A percentile compares a stretch with the other conserved stretches of the same genome.
phyloP scores from a whole-genome alignment of 2,329 filamentous ascomycete species.

The Sphaerulina vaccinii region DNA sequence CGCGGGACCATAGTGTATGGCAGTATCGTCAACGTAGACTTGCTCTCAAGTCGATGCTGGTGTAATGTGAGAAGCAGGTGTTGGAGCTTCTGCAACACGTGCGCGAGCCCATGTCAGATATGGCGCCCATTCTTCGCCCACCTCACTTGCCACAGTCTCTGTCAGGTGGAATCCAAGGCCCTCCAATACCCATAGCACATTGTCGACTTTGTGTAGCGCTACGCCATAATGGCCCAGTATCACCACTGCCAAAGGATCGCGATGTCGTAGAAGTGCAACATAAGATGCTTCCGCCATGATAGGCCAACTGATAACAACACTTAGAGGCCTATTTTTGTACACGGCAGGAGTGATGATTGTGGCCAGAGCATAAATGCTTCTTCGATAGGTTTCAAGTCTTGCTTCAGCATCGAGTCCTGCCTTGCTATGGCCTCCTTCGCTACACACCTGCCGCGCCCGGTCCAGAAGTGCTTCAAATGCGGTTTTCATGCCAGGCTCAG shows the following conservation, averaged over 20 bases:
- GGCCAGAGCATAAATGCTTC: slow-evolving; percentile 20
- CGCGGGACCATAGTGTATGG: too few relatives aligned
- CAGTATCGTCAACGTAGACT: too few relatives aligned
- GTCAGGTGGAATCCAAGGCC: slow-evolving; percentile 14
- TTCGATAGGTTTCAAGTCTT: slow-evolving; percentile 18
- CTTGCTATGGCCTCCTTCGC: neutral
- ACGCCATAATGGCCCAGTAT: slow-evolving; percentile 25
- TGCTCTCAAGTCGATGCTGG: neutral
- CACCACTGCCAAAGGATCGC: slow-evolving; percentile 24
- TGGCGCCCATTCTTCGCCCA: slow-evolving; percentile 13
- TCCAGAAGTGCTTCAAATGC: slow-evolving; percentile 20
- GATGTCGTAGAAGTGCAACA: slow-evolving; percentile 21
- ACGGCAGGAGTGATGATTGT: slow-evolving; percentile 16
- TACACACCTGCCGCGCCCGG: slow-evolving; percentile 10
- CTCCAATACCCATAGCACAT: slow-evolving; percentile 14
- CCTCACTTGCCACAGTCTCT: slow-evolving; percentile 10
- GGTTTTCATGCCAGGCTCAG: slow-evolving; percentile 9
- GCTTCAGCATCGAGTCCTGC: slow-evolving; percentile 9
- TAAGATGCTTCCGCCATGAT: slow-evolving; percentile 20
- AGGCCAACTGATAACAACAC: slow-evolving; percentile 20
- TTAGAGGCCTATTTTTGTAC: slow-evolving; percentile 16
- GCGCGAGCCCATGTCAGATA: slow-evolving; percentile 16
- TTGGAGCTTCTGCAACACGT: slow-evolving; percentile 7
- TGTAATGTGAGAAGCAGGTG: slow-evolving; percentile 7
- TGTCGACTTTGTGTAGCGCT: slow-evolving; percentile 18